These are phyloP conservation scores for Pseudocercospora fuligena DNA, from an alignment of 2,329 filamentous ascomycete species.

Conservation along the genomic window DNA sequence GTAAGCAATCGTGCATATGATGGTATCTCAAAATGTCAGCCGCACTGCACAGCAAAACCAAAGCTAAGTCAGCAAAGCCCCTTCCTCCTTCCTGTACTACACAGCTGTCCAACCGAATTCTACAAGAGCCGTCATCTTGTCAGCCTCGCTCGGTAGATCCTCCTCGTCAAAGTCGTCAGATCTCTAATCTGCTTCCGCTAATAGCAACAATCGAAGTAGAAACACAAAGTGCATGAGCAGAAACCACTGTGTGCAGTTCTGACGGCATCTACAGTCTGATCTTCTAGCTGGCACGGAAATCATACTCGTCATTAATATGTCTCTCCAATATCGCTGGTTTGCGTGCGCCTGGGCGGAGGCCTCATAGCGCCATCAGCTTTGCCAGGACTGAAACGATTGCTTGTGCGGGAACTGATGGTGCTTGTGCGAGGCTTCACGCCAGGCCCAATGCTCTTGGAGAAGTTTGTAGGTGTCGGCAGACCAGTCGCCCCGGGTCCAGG, in stretches of 20 bases:
- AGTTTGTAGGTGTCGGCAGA: constrained; percentile 22
- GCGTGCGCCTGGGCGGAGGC: constrained; percentile 52
- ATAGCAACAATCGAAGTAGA: neutral
- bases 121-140: constrained; percentile 4
- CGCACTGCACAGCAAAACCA: constrained; percentile 10
- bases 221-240: neutral
- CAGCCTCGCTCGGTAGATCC: constrained; percentile 11
- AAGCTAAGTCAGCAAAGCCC: constrained; percentile 10
- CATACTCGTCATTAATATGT: constrained; percentile 36
- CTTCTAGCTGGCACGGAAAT: neutral
- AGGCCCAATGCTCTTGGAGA: constrained; percentile 24
- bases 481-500: constrained; percentile 19
- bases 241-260: constrained; percentile 4
- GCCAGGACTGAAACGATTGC: constrained; percentile 25
- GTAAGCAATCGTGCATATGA: constrained; percentile 17
- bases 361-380: constrained; percentile 42
- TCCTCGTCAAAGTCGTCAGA: constrained; percentile 11
- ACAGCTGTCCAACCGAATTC: constrained; percentile 11
- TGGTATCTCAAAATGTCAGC: constrained; percentile 21
- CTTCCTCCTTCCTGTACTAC: constrained; percentile 9
- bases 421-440: constrained; percentile 21
- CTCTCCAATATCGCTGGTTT: constrained; percentile 41
- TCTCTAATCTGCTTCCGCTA: constrained; percentile 4
- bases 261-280: constrained; percentile 3
- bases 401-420: constrained; percentile 23